A percentile compares a stretch with the other conserved stretches of the same genome.
These are phyloP conservation scores for Pythium periplocum DNA, from an alignment of 352 stramenopile genomes.

Conservation along the genomic window DNA sequence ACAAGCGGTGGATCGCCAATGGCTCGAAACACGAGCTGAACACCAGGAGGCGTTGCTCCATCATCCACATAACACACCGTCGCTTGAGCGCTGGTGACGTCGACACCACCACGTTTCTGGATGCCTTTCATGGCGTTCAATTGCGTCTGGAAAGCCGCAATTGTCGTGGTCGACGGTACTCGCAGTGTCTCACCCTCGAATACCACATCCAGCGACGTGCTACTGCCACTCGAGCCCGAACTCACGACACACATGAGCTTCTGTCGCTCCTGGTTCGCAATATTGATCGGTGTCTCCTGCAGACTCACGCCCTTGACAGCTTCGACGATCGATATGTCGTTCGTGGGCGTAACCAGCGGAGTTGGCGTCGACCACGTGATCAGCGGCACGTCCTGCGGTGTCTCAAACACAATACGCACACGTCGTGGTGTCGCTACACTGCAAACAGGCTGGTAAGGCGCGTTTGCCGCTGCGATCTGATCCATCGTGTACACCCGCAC, in stretches of 20 bases:
- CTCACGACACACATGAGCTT: constrained; percentile 47
- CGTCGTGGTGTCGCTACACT: constrained; percentile 29
- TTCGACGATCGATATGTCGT: constrained; percentile 62
- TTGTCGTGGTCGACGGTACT: constrained; percentile 30
- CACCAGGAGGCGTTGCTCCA: constrained; percentile 12
- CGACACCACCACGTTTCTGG: constrained; percentile 35
- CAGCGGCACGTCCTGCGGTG: constrained; percentile 36
- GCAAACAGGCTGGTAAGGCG: constrained; percentile 50
- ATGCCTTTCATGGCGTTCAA: constrained; percentile 49
- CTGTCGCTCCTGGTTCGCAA: constrained; percentile 61
- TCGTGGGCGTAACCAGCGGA: constrained; percentile 9
- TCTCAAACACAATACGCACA: constrained; percentile 67
- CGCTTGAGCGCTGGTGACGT: constrained; percentile 29
- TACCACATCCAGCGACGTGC: constrained; percentile 40
- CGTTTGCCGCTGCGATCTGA: constrained; percentile 16
- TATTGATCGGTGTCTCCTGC: constrained; percentile 26
- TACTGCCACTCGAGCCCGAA: constrained; percentile 13
- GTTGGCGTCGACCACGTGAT: constrained; percentile 41
- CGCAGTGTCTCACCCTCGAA: constrained; percentile 33
- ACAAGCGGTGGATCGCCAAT: constrained; percentile 45
- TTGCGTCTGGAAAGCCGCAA: constrained; percentile 30
- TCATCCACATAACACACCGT: constrained; percentile 39
- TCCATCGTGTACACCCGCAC: constrained; percentile 39
- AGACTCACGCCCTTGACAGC: constrained; percentile 38
- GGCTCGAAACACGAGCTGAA: constrained; percentile 40